Conservation (phyloP, 495 filamentous ascomycete species). For the Haplographium delicatum region DNA sequence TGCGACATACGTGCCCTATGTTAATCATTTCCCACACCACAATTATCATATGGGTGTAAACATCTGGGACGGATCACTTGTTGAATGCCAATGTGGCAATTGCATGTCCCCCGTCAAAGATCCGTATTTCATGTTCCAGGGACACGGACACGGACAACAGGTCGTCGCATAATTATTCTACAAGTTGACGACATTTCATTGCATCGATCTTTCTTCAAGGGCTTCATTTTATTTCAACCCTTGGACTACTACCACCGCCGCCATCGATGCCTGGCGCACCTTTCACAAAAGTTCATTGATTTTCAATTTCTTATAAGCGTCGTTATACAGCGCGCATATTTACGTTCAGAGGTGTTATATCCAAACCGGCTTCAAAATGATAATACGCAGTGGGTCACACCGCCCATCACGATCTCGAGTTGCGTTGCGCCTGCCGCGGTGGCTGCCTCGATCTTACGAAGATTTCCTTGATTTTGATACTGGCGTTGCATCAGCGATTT, state of each 20-base stretch:
- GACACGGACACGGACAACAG: conserved; percentile 21
- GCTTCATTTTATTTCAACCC: neutral
- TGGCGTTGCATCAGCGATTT: conserved; percentile 28
- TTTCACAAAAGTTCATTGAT: conserved; percentile 27
- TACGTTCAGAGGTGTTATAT: conserved; percentile 24
- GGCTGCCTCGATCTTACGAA: conserved; percentile 30
- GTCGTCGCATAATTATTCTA: conserved; percentile 18
- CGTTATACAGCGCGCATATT: conserved; percentile 25
- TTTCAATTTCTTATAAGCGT: conserved; percentile 23
- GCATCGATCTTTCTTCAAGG: conserved; percentile 1
- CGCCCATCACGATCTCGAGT: conserved; percentile 28
- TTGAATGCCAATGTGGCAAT: conserved; percentile 16
- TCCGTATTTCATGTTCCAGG: conserved; percentile 19
- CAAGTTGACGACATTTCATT: neutral
- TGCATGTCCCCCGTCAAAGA: conserved; percentile 23
- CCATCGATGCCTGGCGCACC: conserved; percentile 26
- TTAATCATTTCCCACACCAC: conserved; percentile 1
- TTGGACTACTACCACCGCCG: conserved; percentile 12
- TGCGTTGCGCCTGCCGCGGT: conserved; percentile 23
- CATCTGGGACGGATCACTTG: conserved; percentile 14
- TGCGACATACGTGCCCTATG: conserved; percentile 15
- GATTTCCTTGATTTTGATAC: conserved; percentile 20
- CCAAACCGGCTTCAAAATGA: conserved; percentile 21
- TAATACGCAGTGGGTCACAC: conserved; percentile 17
- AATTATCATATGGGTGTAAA: conserved; percentile 15